Base-by-base conservation (phyloP, 805 yeast genomes). In the Saturnispora serradocipensis region DNA sequence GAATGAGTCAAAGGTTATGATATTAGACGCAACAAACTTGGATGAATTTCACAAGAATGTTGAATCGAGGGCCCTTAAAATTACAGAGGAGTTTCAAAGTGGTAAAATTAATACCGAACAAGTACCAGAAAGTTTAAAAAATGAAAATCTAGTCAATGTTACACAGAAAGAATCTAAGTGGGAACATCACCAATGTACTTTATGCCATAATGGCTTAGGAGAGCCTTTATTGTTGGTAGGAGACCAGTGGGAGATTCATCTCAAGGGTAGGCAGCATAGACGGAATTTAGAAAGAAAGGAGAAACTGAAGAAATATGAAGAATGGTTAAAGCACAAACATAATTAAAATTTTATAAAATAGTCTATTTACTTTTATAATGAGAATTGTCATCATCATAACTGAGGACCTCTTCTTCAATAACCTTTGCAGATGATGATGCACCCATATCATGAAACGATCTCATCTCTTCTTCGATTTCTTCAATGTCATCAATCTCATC, bases 21-120 rank as follows among this genome's bases (percentile, higher is more conserved):
- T 88, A 0, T 66, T 90, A 5, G 86, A 93, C 68, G 91, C 98
- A 1, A 78, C 93, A 0, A 84, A 88, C 63, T 65, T 91, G 47
- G 28, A 55, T 0, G 42, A 65, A 2, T 93, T 97, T 97, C 56
- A 70, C 4, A 57, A 62, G 1, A 65, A 66, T 5, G 97, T 88
- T 1, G 67, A 67, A 6, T 64, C 67, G 1, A 68, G 85, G 47
- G 95, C 95, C 0, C 53, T 71, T 0, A 46, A 48, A 0, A 79
- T 88, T 0, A 68, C 82, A 0, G 56, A 67, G 4, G 43, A 55
- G 3, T 70, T 68, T 50, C 25, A 66, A 3, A 46, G 53, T 4
- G 36, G 43, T 24, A 39, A 59, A 27, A 51, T 45, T 11, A 46
- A 15, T 1, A 38, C 56, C 0, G 36, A 36, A 1, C 59, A 56